These are phyloP conservation scores for Tuber melanosporum DNA, from an alignment of 495 filamentous ascomycete species.

Conservation along the genomic window DNA sequence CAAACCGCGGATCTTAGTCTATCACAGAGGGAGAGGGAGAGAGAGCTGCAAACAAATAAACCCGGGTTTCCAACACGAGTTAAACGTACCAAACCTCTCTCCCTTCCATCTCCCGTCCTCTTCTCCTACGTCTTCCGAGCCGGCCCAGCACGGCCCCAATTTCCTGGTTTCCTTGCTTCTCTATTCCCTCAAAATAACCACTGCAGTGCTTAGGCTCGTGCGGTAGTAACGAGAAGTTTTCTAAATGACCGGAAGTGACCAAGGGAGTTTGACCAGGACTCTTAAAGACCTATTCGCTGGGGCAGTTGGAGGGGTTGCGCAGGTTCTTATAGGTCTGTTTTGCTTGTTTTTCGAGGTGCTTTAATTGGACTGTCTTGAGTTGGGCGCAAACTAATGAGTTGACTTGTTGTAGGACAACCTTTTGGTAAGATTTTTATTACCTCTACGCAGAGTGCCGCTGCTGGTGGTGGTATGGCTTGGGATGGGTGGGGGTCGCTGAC, in stretches of 20 bases:
- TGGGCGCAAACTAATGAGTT: conserved; percentile 10
- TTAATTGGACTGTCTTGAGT: conserved; percentile 2
- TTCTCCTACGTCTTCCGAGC: neutral
- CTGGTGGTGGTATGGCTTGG: neutral
- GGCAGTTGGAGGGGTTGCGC: conserved; percentile 84
- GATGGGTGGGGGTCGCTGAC: conserved; percentile 15
- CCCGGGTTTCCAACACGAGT: neutral
- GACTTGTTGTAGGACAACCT: conserved; percentile 65
- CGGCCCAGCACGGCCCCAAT: neutral
- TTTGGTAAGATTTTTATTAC: conserved; percentile 54
- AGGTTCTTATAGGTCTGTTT: conserved; percentile 82
- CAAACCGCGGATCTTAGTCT: neutral
- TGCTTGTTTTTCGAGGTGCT: neutral
- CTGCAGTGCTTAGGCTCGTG: neutral
- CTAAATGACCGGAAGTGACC: conserved; percentile 19
- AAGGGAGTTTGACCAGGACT: conserved; percentile 46
- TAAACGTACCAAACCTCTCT: neutral
- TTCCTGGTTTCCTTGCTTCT: neutral
- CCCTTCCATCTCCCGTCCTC: neutral
- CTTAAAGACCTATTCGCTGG: conserved; percentile 88
- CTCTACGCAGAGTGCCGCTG: neutral
- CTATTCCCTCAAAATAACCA: neutral
- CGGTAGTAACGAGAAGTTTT: neutral
- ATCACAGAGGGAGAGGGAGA: neutral
- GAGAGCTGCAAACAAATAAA: neutral